Conservation (phyloP, 257 asterid genomes). For the Scutellaria galericulata region DNA sequence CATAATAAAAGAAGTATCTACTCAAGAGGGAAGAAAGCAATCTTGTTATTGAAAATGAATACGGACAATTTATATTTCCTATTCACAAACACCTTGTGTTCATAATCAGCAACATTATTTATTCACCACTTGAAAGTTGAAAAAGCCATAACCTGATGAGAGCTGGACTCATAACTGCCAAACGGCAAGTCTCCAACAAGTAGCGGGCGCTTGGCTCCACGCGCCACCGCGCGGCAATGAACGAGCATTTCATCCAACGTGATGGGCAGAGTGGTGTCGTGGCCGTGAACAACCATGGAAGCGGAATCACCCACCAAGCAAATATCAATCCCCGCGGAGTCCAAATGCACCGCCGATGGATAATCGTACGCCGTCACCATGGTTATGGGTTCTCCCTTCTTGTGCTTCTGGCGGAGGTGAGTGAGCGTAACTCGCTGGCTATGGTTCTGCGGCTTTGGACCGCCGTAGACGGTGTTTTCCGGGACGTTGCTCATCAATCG, state of each 20-base stretch:
- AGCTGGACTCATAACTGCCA: conserved; percentile 83
- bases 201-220: conserved; percentile 85
- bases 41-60: background rate
- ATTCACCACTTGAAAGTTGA: background rate
- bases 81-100: background rate
- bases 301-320: conserved; percentile 96
- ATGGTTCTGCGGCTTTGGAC: conserved; percentile 79
- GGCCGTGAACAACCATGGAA: conserved; percentile 98
- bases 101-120: background rate
- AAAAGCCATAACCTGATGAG: conserved; percentile 59
- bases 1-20: too few relatives aligned
- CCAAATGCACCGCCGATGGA: conserved; percentile 85
- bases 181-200: conserved; percentile 92
- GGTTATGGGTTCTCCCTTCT: conserved; percentile 70
- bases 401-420: conserved; percentile 69
- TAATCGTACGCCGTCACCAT: conserved; percentile 96
- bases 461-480: conserved; percentile 83
- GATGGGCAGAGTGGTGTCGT: conserved; percentile 93
- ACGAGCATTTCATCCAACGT: conserved; percentile 91
- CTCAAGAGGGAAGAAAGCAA: background rate
- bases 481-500: conserved; percentile 74
- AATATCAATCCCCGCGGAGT: conserved; percentile 80
- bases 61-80: background rate
- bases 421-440: conserved; percentile 72
- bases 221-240: conserved; percentile 90